Conservation (phyloP, 768 basidiomycete species). For the Basidioascus undulatus region DNA sequence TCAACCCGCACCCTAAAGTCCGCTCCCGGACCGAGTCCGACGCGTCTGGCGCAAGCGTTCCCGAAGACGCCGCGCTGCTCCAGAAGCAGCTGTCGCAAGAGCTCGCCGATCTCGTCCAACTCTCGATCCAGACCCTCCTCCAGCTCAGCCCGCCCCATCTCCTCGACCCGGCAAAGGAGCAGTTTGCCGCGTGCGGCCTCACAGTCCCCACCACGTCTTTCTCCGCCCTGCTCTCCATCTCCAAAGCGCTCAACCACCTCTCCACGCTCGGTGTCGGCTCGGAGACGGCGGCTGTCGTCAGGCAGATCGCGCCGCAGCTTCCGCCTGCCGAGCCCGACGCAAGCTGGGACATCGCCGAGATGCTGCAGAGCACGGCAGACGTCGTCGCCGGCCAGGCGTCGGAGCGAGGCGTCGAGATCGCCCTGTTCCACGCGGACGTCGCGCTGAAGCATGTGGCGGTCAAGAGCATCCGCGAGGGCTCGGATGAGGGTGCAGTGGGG, state of each 20-base stretch:
- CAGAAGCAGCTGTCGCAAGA: conserved; percentile 41
- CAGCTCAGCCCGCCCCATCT: conserved; percentile 76
- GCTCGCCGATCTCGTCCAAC: conserved; percentile 72
- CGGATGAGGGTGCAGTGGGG: conserved; percentile 57
- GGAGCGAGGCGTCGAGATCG: conserved; percentile 64
- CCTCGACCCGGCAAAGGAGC: conserved; percentile 77
- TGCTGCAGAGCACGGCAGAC: conserved; percentile 72
- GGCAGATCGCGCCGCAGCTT: not conserved
- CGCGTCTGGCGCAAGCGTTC: conserved; percentile 1
- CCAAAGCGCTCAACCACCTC: conserved; percentile 84
- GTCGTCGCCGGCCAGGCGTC: conserved; percentile 61
- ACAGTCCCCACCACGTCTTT: conserved; percentile 69
- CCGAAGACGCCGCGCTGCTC: not conserved
- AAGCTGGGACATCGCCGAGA: conserved; percentile 66
- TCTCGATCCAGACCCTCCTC: conserved; percentile 71
- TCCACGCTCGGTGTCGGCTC: conserved; percentile 29
- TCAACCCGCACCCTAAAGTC: conserved; percentile 33
- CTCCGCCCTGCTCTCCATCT: conserved; percentile 65
- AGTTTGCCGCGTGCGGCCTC: conserved; percentile 68
- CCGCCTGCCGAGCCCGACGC: not conserved
- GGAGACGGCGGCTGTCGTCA: not conserved
- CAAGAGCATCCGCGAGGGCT: too few relatives aligned
- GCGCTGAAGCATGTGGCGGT: conserved; percentile 70
- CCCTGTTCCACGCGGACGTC: conserved; percentile 70
- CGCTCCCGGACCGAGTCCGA: not conserved